Evolutionary conservation across 306 rosid genomes (phyloP), one percentile per base, ranked within the genome.

Genomic region (Hippophae rhamnoides): DNA sequence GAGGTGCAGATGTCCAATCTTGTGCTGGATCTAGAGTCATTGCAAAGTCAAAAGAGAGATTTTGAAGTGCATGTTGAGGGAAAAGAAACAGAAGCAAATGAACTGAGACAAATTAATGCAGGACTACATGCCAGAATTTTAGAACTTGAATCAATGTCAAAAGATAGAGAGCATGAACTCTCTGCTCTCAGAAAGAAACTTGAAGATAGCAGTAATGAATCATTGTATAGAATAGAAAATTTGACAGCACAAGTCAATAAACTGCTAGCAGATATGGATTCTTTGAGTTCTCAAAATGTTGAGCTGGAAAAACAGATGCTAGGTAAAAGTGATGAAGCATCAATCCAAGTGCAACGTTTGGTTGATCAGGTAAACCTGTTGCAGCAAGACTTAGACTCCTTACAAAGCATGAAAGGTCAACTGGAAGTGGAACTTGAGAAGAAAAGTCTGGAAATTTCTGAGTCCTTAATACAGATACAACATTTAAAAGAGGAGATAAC

Each of bases 361-460:
- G 64, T 52, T 51, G 85, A 76, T 55, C 88, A 82, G 81, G 53
- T 80, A 70, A 76, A 70, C 49, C 64, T 41, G 8, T 70, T 86
- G 75, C 88, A 60, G 84, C 73, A 81, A 76, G 83, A 77, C 65
- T 61, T 84, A 65, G 86, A 74, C 70, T 65, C 74, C 54, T 74
- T 80, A 69, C 79, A 57, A 12, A 57, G 45, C 41, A 75, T 78
- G 66, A 84, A 82, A 50, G 47, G 72, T 54, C 82, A 81, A 60
- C 61, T 86, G 76, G 94, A 80, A 67, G 71, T 60, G 69, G 82
- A 82, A 69, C 65, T 82, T 9, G 82, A 60, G 70, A 78, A 64
- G 52, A 82, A 77, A 61, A 66, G 68, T 44, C 78, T 14, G 65
- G 81, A 72, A 74, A 78, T 60, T 59, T 80, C 88, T 0, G 79